Conservation (phyloP, 768 basidiomycete genomes). For the Dentipellis sp. region DNA sequence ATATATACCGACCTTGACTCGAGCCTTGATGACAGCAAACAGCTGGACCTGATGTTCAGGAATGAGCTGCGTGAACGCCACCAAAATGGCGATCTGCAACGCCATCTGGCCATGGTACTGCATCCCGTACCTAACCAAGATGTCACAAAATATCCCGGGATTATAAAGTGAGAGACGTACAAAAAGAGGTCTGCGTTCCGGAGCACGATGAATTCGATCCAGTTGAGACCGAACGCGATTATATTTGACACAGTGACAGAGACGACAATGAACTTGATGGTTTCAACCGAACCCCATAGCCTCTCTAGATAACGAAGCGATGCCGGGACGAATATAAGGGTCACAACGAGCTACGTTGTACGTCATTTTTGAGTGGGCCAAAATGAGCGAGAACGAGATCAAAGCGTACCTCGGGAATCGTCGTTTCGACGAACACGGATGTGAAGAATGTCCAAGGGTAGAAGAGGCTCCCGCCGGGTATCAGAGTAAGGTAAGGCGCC, state of each 20-base stretch:
- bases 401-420: constrained; percentile 67
- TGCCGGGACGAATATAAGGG: constrained; percentile 71
- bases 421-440: constrained; percentile 79
- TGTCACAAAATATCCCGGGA: not conserved
- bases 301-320: constrained; percentile 88
- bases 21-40: constrained; percentile 71
- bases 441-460: constrained; percentile 94
- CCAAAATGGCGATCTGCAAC: constrained; percentile 79
- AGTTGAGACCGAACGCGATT: constrained; percentile 81
- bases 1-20: constrained; percentile 66
- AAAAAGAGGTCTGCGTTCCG: constrained; percentile 66
- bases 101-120: constrained; percentile 90
- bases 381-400: too few species aligned
- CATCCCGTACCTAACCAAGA: constrained; percentile 65
- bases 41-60: constrained; percentile 97
- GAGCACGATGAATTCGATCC: constrained; percentile 74
- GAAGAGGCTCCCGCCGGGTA: constrained; percentile 74
- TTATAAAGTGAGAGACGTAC: constrained; percentile 35
- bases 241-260: constrained; percentile 77
- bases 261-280: constrained; percentile 75
- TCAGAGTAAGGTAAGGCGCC: constrained; percentile 63
- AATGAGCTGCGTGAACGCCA: constrained; percentile 96
- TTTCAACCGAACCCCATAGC: constrained; percentile 86
- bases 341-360: constrained; percentile 55
- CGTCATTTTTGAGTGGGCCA: not conserved